Percentiles rank a stretch among this genome's conserved stretches.
These are phyloP conservation scores for Botrytis fragariae DNA, from an alignment of 2,329 filamentous ascomycete genomes.

Conservation along the genomic window DNA sequence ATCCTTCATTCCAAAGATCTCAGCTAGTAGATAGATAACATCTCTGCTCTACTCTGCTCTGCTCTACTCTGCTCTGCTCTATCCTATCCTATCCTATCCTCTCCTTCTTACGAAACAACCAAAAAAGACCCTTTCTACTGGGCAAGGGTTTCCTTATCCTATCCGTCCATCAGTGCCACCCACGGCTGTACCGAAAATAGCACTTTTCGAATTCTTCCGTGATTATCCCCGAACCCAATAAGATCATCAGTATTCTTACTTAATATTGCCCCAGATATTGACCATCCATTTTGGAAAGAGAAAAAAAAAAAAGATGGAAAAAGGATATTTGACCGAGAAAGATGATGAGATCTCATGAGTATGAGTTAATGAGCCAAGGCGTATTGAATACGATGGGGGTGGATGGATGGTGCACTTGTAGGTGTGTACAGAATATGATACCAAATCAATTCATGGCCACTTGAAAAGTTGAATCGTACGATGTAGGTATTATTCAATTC, in stretches of 20 bases:
- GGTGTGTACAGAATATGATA: neutral
- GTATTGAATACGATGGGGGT: neutral
- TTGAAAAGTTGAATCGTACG: neutral
- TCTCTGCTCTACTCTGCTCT: neutral
- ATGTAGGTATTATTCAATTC: neutral
- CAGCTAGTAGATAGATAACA: neutral
- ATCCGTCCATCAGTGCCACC: conserved; percentile 1
- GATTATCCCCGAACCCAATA: neutral
- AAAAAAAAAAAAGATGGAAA: neutral
- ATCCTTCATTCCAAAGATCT: neutral
- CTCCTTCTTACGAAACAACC: neutral
- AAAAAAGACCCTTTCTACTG: neutral
- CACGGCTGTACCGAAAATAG: conserved; percentile 1
- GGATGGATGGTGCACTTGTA: neutral
- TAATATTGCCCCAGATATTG: neutral
- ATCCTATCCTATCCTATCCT: neutral
- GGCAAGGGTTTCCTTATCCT: neutral
- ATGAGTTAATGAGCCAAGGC: neutral
- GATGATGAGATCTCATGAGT: neutral
- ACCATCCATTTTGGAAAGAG: neutral
- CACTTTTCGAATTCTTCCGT: neutral
- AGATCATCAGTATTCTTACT: neutral
- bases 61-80: too few relatives aligned
- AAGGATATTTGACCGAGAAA: conserved; percentile 1
- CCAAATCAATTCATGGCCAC: neutral